Evolutionary conservation across 2,329 filamentous ascomycete genomes (phyloP).

Genomic region (Penicillium sp.): DNA sequence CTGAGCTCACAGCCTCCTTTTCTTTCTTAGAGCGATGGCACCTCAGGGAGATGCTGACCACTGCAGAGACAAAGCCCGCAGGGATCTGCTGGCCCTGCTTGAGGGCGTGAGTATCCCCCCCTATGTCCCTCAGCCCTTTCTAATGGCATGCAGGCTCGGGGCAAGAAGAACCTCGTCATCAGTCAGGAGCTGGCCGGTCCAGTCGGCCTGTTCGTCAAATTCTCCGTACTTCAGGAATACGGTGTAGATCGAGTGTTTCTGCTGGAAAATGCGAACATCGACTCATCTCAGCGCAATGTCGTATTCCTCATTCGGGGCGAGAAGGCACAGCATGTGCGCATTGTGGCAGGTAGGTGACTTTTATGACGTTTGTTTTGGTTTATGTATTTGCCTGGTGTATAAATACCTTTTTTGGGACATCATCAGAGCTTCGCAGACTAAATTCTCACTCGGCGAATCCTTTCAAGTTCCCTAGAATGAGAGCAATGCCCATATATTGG

Average conservation of each 20-base stretch:
- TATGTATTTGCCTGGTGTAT: neutral
- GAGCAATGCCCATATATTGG: conserved; percentile 42
- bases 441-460: conserved; percentile 53
- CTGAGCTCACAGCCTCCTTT: conserved; percentile 15
- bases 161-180: conserved; percentile 97
- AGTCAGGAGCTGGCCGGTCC: conserved; percentile 88
- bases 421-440: conserved; percentile 59
- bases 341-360: conserved; percentile 75
- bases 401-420: conserved; percentile 45
- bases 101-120: conserved; percentile 76
- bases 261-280: conserved; percentile 91
- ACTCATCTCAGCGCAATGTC: conserved; percentile 91
- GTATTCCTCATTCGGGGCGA: conserved; percentile 92
- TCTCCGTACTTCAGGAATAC: conserved; percentile 92
- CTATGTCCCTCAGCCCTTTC: conserved; percentile 11
- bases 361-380: conserved; percentile 1
- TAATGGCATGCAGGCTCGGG: conserved; percentile 69
- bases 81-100: conserved; percentile 84
- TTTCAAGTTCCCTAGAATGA: conserved; percentile 53
- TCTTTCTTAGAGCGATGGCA: conserved; percentile 19
- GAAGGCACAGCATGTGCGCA: conserved; percentile 76
- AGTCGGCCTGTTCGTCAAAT: conserved; percentile 88
- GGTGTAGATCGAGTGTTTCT: conserved; percentile 98
- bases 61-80: conserved; percentile 63
- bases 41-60: conserved; percentile 43